These are phyloP conservation scores for Eutypa lata DNA, from an alignment of 2,329 filamentous ascomycete species.

Conservation along the genomic window DNA sequence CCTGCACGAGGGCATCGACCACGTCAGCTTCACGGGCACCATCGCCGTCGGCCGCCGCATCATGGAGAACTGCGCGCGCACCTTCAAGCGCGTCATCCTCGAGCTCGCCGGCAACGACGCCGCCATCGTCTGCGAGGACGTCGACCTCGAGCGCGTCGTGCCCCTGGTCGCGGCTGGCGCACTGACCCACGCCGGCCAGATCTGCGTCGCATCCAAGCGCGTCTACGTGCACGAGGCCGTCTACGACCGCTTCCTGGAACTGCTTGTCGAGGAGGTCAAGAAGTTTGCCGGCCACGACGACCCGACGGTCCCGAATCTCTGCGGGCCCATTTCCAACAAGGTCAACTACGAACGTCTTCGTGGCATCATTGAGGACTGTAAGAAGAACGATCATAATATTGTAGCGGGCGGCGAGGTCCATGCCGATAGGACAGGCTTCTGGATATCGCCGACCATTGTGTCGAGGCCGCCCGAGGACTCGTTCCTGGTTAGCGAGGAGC, in stretches of 20 bases:
- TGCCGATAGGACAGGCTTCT: conserved; percentile 45
- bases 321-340: conserved; percentile 62
- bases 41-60: conserved; percentile 47
- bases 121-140: conserved; percentile 50
- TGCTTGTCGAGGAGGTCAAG: conserved; percentile 40
- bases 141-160: conserved; percentile 44
- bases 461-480: conserved; percentile 54
- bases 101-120: conserved; percentile 56
- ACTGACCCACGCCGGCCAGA: conserved; percentile 52
- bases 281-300: conserved; percentile 38
- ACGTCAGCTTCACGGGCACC: conserved; percentile 59
- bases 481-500: conserved; percentile 55
- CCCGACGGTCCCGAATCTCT: conserved; percentile 30
- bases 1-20: conserved; percentile 50
- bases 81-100: conserved; percentile 52
- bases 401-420: conserved; percentile 44
- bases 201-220: conserved; percentile 56
- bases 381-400: conserved; percentile 49
- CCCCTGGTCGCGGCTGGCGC: conserved; percentile 42
- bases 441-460: conserved; percentile 57
- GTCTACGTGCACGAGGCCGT: conserved; percentile 60
- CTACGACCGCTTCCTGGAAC: conserved; percentile 51
- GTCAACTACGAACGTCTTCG: conserved; percentile 63
- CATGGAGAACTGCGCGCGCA: conserved; percentile 46
- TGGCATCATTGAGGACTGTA: conserved; percentile 52